phyloP scores from a whole-genome alignment of 371 early-diverging fungal genomes.

The Umbelopsis sp. region DNA sequence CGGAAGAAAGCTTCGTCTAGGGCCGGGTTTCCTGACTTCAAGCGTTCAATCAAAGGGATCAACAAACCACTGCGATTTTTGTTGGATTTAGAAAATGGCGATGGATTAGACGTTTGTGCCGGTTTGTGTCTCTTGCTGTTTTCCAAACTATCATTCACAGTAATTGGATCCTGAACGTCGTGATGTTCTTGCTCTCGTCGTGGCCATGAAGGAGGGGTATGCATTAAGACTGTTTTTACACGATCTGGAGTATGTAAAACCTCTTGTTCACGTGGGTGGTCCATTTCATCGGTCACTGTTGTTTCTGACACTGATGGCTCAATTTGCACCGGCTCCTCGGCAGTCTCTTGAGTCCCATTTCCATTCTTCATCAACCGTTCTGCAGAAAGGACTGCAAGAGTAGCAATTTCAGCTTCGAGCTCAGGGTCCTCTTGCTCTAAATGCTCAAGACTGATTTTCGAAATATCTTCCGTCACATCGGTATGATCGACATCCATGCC shows the following conservation, averaged over 20 bases:
- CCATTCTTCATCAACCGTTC: constrained; percentile 11
- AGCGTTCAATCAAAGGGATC: constrained; percentile 4
- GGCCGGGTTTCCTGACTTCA: background rate
- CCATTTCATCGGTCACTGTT: too few species aligned
- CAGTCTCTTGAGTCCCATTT: background rate
- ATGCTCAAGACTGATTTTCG: constrained; percentile 18
- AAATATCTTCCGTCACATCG: constrained; percentile 25
- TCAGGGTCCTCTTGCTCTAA: constrained; percentile 1
- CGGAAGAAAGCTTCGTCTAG: constrained; percentile 26
- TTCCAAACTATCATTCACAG: background rate
- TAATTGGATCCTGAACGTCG: background rate
- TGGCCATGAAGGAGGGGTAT: constrained; percentile 12
- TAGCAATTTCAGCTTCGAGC: constrained; percentile 15
- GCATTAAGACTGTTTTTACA: background rate
- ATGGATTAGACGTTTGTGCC: background rate
- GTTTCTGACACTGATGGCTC: background rate
- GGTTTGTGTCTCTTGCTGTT: constrained; percentile 9
- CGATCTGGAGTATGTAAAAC: background rate
- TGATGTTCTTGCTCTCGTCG: constrained; percentile 6
- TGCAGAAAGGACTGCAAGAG: constrained; percentile 2
- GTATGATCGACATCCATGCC: constrained; percentile 18
- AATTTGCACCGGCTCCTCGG: background rate
- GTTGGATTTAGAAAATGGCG: background rate
- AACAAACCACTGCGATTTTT: constrained; percentile 11
- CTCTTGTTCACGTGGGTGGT: background rate